These are phyloP conservation scores for Globisporangium nunn DNA, from an alignment of 352 stramenopile species.

Conservation along the genomic window DNA sequence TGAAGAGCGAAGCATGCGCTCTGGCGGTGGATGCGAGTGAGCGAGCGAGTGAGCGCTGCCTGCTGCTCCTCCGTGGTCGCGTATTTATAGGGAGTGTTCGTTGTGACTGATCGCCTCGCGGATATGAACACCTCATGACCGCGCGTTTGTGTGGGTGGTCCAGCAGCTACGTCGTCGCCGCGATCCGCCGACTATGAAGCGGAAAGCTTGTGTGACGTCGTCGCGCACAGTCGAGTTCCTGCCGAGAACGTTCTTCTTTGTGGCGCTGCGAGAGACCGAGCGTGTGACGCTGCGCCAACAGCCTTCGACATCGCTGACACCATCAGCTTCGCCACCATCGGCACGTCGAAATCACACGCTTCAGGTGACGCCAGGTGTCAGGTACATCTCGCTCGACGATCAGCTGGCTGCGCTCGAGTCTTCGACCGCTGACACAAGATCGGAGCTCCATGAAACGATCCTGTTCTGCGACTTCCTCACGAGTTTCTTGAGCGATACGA, in stretches of 20 bases:
- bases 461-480: conserved; percentile 50
- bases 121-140: conserved; percentile 2
- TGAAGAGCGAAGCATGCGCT: background rate
- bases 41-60: too few species aligned
- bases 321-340: background rate
- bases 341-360: conserved; percentile 8
- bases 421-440: background rate
- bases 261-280: conserved; percentile 33
- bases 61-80: background rate
- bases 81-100: background rate
- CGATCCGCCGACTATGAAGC: conserved; percentile 36
- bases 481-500: conserved; percentile 7
- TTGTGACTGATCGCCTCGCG: background rate
- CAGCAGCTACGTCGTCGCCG: background rate
- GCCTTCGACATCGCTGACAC: background rate
- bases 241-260: conserved; percentile 41
- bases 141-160: background rate
- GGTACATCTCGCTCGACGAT: conserved; percentile 39
- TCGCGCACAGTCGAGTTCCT: conserved; percentile 53
- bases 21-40: too few species aligned
- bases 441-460: conserved; percentile 25
- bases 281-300: conserved; percentile 10
- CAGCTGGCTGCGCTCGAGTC: conserved; percentile 13
- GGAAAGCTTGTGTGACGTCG: conserved; percentile 22
- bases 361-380: conserved; percentile 26